A percentile compares a stretch with the other conserved stretches of the same genome.
phyloP scores from a whole-genome alignment of 2,329 filamentous ascomycete species.

The Aureobasidium sp. region DNA sequence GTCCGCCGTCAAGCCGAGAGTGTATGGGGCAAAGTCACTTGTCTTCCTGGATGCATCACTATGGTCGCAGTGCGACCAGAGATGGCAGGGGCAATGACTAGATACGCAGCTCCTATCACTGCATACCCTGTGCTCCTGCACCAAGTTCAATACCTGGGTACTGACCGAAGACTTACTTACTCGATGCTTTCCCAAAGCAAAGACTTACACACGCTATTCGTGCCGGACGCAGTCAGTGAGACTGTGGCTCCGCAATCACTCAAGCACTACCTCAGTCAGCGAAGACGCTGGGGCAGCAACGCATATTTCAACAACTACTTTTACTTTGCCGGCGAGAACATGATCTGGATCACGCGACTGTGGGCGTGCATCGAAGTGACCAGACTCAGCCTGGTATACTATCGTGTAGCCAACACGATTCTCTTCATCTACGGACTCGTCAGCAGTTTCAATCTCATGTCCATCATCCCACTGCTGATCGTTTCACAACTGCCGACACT shows the following conservation, averaged over 20 bases:
- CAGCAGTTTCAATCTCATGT: slow-evolving; percentile 15
- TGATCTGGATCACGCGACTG: slow-evolving; percentile 29
- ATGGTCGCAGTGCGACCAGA: slow-evolving; percentile 20
- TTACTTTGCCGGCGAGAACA: slow-evolving; percentile 25
- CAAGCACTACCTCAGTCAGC: slow-evolving; percentile 27
- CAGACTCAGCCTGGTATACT: slow-evolving; percentile 27
- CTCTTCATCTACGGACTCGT: slow-evolving; percentile 22
- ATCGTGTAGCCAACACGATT: slow-evolving; percentile 26
- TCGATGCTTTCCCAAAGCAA: slow-evolving; percentile 18
- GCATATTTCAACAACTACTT: slow-evolving; percentile 32
- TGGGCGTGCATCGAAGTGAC: slow-evolving; percentile 25
- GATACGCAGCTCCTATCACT: slow-evolving; percentile 19
- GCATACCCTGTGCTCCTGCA: slow-evolving; percentile 17
- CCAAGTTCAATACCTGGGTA: slow-evolving; percentile 20
- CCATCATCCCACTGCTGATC: slow-evolving; percentile 15
- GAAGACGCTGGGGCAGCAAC: slow-evolving; percentile 28
- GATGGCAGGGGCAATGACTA: slow-evolving; percentile 18
- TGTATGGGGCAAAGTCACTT: slow-evolving; percentile 18
- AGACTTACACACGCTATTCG: slow-evolving; percentile 23
- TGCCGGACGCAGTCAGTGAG: slow-evolving; percentile 26
- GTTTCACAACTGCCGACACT: slow-evolving; percentile 17
- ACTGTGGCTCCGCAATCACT: slow-evolving; percentile 28
- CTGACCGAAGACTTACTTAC: slow-evolving; percentile 19
- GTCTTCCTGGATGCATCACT: slow-evolving; percentile 20
- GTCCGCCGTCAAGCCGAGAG: slow-evolving; percentile 19